phyloP scores from a whole-genome alignment of 306 rosid genomes.

The Cicer chorassanicum region DNA sequence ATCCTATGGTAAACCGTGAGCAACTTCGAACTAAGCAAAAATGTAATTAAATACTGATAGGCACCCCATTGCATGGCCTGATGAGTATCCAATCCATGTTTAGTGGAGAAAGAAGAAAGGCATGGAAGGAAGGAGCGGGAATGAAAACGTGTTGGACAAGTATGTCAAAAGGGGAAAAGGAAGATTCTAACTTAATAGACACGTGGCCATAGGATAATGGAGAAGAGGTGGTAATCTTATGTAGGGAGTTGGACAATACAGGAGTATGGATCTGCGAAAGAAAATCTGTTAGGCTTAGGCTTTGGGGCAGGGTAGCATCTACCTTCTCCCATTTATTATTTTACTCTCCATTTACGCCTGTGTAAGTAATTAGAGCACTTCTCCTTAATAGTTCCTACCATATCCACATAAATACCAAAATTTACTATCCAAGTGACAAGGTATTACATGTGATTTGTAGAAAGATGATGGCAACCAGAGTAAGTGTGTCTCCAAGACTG shows the following conservation, averaged over 20 bases:
- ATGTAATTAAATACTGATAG: constrained; percentile 1
- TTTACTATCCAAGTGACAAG: constrained; percentile 9
- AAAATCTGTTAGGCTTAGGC: neutral
- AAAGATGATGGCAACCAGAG: constrained; percentile 2
- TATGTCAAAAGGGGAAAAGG: neutral
- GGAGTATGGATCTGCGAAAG: neutral
- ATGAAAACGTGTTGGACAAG: constrained; percentile 27
- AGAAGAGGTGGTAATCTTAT: constrained; percentile 9
- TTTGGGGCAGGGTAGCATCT: constrained; percentile 13
- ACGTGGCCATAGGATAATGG: neutral
- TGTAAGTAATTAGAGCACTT: neutral
- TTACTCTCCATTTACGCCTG: neutral
- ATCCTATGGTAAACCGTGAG: constrained; percentile 18
- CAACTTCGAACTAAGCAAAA: constrained; percentile 25
- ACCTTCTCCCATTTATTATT: constrained; percentile 12
- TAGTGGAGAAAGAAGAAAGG: neutral
- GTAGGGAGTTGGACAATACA: neutral
- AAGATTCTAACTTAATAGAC: neutral
- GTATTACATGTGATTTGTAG: neutral
- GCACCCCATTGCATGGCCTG: constrained; percentile 5
- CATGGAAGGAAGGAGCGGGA: neutral
- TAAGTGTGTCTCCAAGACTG: constrained; percentile 9
- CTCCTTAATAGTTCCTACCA: neutral
- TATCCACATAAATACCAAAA: constrained; percentile 19
- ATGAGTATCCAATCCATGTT: constrained; percentile 1